Evolutionary conservation across 2,329 filamentous ascomycete species (phyloP), one percentile per base, ranked within the genome.

Genomic region (Ophiostoma australiae): DNA sequence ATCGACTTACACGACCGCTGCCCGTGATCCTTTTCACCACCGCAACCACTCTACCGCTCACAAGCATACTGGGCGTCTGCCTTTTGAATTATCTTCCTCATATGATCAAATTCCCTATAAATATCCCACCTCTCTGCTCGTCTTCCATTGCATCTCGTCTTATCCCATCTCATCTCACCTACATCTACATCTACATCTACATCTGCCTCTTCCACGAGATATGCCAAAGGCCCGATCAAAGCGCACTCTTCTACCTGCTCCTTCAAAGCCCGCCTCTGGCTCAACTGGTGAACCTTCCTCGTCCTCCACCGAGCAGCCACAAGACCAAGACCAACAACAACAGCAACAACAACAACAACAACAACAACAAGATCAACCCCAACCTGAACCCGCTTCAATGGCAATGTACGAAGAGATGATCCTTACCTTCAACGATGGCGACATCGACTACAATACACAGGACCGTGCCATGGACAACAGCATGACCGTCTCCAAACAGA

Each of bases 401-500:
- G 44, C 44, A 17, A 66, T 23, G 33, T 72, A 72, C 70, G 71
- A 73, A 15, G 68, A 73, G 11, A 74, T 74, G 72, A 70, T 73
- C 17, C 41, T 73, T 23, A 68, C 69, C 3, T 74, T 74, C 48
- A 52, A 69, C 15, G 71, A 71, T 8, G 73, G 71, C 10, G 71
- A 74, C 27, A 66, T 71, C 5, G 73, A 74, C 68, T 74, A 74
- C 72, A 74, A 72, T 27, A 35, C 23, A 20, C 63, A 66, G 35
- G 70, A 69, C 48, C 67, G 61, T 39, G 27, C 33, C 63, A 55
- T 33, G 23, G 72, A 69, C 66, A 39, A 33, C 35, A 23, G 17
- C n/a, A 4, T 20, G 8, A 20, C 33, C 35, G 35, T 66, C 35
- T 8, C 20, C 15, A 66, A 23, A 70, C 79, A 78, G 72, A 80